Evolutionary conservation across 495 filamentous ascomycete genomes (phyloP).

Genomic region (Neurospora sp.): DNA sequence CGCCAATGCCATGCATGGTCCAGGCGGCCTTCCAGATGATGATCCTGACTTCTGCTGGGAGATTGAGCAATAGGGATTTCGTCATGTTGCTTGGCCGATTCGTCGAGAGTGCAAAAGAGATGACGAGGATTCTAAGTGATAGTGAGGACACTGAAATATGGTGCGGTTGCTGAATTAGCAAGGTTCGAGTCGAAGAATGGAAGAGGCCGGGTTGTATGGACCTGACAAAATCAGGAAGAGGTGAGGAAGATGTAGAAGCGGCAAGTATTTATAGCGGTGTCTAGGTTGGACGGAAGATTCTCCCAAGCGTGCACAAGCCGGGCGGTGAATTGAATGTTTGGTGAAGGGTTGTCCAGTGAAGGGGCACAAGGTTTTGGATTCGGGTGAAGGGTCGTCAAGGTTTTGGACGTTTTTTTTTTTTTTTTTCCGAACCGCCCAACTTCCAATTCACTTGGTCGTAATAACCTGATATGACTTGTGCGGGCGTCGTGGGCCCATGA

Average conservation of each 20-base stretch:
- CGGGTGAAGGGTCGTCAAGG: not conserved
- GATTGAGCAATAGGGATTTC: too few species aligned
- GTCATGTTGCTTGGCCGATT: too few species aligned
- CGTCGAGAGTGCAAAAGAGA: too few species aligned
- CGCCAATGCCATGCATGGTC: too few species aligned
- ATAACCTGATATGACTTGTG: not conserved
- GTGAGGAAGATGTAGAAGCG: not conserved
- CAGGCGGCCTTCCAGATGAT: too few species aligned
- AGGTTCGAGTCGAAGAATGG: too few species aligned
- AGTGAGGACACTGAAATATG: too few species aligned
- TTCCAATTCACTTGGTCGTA: fast-evolving
- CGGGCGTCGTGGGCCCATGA: not conserved
- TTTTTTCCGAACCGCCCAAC: not conserved
- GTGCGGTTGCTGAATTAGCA: too few species aligned
- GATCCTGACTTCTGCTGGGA: too few species aligned
- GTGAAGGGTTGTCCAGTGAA: not conserved
- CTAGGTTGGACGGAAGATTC: not conserved
- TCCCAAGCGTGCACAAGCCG: not conserved
- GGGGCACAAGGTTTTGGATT: not conserved
- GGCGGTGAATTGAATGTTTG: not conserved
- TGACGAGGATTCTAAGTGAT: too few species aligned
- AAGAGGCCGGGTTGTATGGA: not conserved
- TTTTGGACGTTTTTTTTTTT: not conserved
- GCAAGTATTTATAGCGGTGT: not conserved
- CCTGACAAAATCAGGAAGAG: not conserved